These are phyloP conservation scores for Colletotrichum theobromicola DNA, from an alignment of 2,329 filamentous ascomycete species.

Conservation along the genomic window DNA sequence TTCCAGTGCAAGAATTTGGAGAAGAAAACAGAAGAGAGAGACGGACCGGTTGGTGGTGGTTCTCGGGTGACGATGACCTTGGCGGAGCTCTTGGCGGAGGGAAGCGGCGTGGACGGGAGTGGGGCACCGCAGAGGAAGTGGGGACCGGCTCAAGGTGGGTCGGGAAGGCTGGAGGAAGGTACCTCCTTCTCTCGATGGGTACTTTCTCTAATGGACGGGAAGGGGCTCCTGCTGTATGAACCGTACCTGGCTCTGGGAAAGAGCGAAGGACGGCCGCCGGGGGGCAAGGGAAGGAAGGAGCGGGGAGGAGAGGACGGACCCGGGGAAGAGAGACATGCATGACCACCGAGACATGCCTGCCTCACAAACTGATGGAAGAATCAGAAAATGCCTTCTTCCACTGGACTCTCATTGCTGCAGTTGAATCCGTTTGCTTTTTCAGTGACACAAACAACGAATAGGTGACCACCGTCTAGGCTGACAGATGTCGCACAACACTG, in stretches of 20 bases:
- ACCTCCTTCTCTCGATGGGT: not conserved
- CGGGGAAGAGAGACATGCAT: not conserved
- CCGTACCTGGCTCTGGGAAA: not conserved
- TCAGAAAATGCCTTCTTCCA: not conserved
- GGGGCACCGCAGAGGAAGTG: constrained; percentile 8
- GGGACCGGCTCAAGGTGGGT: not conserved
- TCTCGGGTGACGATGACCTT: constrained; percentile 21
- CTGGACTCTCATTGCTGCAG: not conserved
- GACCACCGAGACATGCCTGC: not conserved
- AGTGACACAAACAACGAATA: not conserved
- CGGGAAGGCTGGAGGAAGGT: not conserved
- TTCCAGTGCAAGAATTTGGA: not conserved
- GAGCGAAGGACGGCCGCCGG: not conserved
- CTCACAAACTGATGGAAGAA: not conserved
- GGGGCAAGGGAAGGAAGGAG: not conserved
- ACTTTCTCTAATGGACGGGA: not conserved
- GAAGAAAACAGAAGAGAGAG: not conserved
- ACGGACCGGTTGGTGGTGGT: constrained; percentile 16
- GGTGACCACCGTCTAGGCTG: not conserved
- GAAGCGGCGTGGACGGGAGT: constrained; percentile 16
- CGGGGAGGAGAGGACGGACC: not conserved
- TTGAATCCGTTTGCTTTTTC: not conserved
- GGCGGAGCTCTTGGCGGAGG: constrained; percentile 20
- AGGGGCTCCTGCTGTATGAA: not conserved
- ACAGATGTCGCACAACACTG: not conserved